These are phyloP conservation scores for Pontederia paniculata DNA, from an alignment of 176 grass and related monocot genomes.

Conservation along the genomic window DNA sequence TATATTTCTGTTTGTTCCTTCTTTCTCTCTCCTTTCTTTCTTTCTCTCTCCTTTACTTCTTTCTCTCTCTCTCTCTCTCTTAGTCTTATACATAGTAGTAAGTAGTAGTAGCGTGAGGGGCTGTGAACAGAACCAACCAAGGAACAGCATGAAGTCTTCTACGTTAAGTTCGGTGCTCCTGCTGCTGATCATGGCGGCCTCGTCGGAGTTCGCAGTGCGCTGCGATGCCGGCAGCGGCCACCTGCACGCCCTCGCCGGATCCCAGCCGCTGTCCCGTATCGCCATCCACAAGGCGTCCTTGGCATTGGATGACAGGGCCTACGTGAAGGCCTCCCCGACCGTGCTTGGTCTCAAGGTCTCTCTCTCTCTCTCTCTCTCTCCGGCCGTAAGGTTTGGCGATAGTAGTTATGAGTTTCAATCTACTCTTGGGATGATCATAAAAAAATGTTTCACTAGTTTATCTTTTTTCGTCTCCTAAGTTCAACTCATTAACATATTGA, in stretches of 20 bases:
- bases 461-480: too few species aligned
- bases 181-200: background rate
- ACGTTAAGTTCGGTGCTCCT: background rate
- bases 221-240: background rate
- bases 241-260: slow-evolving; percentile 5
- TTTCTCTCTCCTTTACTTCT: too few species aligned
- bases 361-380: background rate
- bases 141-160: too few species aligned
- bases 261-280: slow-evolving; percentile 72
- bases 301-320: slow-evolving; percentile 27
- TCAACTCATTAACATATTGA: too few species aligned
- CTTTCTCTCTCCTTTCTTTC: too few species aligned
- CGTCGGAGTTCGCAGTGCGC: background rate
- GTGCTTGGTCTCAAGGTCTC: slow-evolving; percentile 53
- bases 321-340: slow-evolving; percentile 34
- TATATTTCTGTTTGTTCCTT: too few species aligned
- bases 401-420: background rate
- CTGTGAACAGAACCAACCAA: too few species aligned
- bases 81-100: too few species aligned
- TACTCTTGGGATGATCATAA: too few species aligned
- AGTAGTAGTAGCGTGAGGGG: too few species aligned
- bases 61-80: too few species aligned
- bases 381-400: background rate
- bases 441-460: too few species aligned
- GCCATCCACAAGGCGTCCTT: slow-evolving; percentile 44